Evolutionary conservation across 2,329 filamentous ascomycete species (phyloP).

Genomic region (Metarhizium anisopliae): DNA sequence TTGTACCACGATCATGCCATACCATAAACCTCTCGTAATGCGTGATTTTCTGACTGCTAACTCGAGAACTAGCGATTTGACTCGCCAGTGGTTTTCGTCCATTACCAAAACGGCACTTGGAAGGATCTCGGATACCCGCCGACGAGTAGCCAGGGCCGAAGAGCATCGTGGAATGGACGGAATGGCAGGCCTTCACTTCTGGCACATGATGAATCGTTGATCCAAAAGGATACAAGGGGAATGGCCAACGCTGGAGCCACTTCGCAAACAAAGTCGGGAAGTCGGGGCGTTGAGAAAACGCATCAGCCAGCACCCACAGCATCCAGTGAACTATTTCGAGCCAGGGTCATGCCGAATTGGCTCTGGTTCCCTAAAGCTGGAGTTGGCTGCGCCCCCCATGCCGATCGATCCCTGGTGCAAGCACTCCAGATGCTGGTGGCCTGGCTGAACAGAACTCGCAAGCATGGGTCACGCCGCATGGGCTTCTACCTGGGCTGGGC

Average conservation of each 20-base stretch:
- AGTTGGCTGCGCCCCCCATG: neutral
- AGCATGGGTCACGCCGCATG: neutral
- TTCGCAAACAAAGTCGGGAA: neutral
- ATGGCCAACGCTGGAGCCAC: neutral
- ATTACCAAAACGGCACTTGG: neutral
- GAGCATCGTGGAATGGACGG: neutral
- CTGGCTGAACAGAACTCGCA: neutral
- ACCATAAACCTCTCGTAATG: neutral
- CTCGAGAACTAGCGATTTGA: neutral
- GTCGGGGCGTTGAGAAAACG: neutral
- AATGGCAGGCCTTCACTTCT: neutral
- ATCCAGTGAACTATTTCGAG: neutral
- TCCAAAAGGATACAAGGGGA: neutral
- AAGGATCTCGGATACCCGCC: neutral
- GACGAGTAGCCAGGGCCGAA: neutral
- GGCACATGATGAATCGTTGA: neutral
- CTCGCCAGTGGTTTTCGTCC: neutral
- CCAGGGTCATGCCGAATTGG: neutral
- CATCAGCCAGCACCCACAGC: neutral
- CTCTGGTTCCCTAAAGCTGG: neutral
- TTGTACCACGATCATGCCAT: neutral
- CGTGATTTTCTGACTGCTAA: neutral
- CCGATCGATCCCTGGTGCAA: neutral
- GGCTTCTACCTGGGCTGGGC: neutral
- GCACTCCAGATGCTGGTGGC: neutral